Conservation (phyloP, 164 flowering plant genomes). For the Nymphaea colorata region DNA sequence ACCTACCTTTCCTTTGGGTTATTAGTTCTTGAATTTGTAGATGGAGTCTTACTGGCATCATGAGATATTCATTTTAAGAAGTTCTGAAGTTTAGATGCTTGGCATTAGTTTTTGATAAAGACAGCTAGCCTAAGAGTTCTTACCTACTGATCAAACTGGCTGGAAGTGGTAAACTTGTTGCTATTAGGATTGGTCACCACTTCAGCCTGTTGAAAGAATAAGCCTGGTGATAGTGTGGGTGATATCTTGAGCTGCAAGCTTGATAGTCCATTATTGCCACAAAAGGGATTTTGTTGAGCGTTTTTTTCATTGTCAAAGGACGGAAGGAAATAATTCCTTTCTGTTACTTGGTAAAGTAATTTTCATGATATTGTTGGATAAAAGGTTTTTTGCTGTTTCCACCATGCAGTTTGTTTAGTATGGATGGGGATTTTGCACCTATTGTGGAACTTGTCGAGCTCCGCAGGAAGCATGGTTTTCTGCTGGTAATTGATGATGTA, state of each 20-base stretch:
- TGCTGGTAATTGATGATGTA: conserved; percentile 95
- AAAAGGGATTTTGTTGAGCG: too few species aligned
- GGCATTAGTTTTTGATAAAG: not conserved
- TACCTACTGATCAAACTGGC: not conserved
- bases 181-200: not conserved
- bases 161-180: not conserved
- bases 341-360: too few species aligned
- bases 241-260: not conserved
- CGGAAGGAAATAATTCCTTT: not conserved
- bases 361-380: not conserved
- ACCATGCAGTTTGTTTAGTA: conserved; percentile 79
- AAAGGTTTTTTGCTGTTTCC: not conserved
- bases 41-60: not conserved
- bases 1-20: not conserved
- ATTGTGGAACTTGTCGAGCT: conserved; percentile 61
- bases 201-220: not conserved
- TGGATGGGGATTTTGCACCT: conserved; percentile 99
- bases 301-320: not conserved
- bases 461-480: conserved; percentile 64
- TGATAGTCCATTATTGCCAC: too few species aligned
- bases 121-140: not conserved
- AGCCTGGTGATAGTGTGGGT: not conserved
- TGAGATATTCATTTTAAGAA: not conserved
- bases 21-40: not conserved
- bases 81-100: not conserved